Percentiles rank a stretch among this genome's conserved stretches.
phyloP scores from a whole-genome alignment of 306 rosid species.

The Boehmeria nivea region DNA sequence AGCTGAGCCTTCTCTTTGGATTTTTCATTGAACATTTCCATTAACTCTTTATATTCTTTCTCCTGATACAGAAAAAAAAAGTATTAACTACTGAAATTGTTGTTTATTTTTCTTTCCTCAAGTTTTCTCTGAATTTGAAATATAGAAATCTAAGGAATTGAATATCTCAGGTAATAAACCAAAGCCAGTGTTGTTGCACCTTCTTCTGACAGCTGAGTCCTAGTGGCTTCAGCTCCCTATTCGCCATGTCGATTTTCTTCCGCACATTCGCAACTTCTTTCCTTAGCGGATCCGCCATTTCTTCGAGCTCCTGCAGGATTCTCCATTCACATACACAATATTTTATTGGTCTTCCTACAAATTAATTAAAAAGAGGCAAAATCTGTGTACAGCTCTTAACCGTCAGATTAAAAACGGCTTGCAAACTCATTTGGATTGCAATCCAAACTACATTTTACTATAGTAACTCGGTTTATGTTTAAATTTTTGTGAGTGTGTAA shows the following conservation, averaged over 20 bases:
- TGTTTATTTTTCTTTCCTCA: background rate
- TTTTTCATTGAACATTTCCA: constrained; percentile 67
- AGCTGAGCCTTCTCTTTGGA: constrained; percentile 74
- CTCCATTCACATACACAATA: background rate
- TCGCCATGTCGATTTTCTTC: constrained; percentile 68
- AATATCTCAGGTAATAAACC: too few relatives aligned
- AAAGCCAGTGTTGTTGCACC: constrained; percentile 25
- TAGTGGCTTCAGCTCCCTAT: constrained; percentile 64
- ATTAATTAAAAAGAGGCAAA: too few relatives aligned
- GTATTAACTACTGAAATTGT: background rate
- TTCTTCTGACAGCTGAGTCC: constrained; percentile 76
- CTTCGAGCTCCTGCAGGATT: constrained; percentile 76
- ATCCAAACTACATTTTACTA: too few relatives aligned
- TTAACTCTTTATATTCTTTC: constrained; percentile 72
- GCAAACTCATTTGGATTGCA: too few relatives aligned
- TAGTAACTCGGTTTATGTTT: too few relatives aligned
- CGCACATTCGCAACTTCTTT: constrained; percentile 77
- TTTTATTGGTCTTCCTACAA: too few relatives aligned
- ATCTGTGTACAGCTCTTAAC: too few relatives aligned
- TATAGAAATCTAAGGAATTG: too few relatives aligned
- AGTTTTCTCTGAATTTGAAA: background rate
- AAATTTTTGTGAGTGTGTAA: too few relatives aligned
- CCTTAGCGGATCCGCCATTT: constrained; percentile 70
- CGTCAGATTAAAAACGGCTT: too few relatives aligned
- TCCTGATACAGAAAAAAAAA: constrained; percentile 43